phyloP scores from a whole-genome alignment of 2,329 filamentous ascomycete genomes.

The Rutstroemia sydowiana region DNA sequence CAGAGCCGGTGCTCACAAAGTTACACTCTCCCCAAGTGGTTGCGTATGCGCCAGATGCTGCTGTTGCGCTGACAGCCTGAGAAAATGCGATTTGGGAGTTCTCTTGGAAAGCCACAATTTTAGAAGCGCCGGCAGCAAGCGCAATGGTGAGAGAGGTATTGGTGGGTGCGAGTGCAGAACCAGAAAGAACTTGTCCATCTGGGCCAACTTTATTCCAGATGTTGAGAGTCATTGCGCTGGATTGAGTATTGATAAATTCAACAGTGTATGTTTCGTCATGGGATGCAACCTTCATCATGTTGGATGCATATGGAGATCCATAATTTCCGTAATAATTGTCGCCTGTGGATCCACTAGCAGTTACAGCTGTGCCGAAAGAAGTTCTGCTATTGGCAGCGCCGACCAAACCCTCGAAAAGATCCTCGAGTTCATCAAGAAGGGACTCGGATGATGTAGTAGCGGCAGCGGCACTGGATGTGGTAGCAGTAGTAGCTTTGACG shows the following conservation, averaged over 20 bases:
- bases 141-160: slow-evolving; percentile 21
- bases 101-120: slow-evolving; percentile 25
- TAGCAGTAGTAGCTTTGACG: background rate
- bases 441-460: background rate
- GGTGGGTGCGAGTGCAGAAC: slow-evolving; percentile 22
- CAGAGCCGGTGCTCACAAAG: slow-evolving; percentile 21
- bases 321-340: slow-evolving; percentile 21
- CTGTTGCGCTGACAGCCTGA: slow-evolving; percentile 12
- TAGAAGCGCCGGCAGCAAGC: slow-evolving; percentile 18
- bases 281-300: slow-evolving; percentile 24
- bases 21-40: slow-evolving; percentile 26
- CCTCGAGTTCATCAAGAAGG: background rate
- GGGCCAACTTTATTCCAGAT: slow-evolving; percentile 26
- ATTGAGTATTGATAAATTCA: slow-evolving; percentile 22
- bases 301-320: slow-evolving; percentile 25
- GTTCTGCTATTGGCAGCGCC: slow-evolving; percentile 21
- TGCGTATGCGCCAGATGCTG: slow-evolving; percentile 19
- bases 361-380: slow-evolving; percentile 14
- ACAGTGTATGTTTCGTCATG: slow-evolving; percentile 20
- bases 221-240: slow-evolving; percentile 19
- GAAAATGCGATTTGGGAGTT: slow-evolving; percentile 24
- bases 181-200: slow-evolving; percentile 15
- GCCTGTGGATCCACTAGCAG: slow-evolving; percentile 5
- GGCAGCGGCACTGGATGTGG: slow-evolving; percentile 3
- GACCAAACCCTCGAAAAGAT: slow-evolving; percentile 15